These are phyloP conservation scores for Cruciata laevipes DNA, from an alignment of 257 asterid species.

Conservation along the genomic window DNA sequence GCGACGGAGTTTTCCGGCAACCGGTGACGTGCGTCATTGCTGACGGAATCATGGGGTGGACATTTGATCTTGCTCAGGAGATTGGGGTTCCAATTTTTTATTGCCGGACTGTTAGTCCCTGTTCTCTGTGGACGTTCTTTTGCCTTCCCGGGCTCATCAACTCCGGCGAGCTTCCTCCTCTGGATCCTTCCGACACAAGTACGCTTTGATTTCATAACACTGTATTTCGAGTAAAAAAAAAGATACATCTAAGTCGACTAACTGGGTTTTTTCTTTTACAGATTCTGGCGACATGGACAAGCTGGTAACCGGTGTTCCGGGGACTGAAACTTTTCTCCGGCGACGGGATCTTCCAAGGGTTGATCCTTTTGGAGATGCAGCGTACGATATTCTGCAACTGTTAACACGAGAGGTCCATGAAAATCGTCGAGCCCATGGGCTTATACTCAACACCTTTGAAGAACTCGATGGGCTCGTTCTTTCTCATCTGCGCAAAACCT, in stretches of 20 bases:
- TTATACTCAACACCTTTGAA: conserved; percentile 5
- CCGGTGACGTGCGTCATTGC: conserved; percentile 8
- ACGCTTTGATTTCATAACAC: background rate
- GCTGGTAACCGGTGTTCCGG: background rate
- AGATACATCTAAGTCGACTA: too few relatives aligned
- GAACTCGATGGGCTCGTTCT: conserved; percentile 1
- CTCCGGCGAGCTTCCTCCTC: conserved; percentile 1
- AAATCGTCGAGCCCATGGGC: background rate
- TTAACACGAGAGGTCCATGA: background rate
- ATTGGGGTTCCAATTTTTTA: background rate
- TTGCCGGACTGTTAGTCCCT: background rate
- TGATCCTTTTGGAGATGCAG: background rate
- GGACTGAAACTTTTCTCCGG: conserved; percentile 4
- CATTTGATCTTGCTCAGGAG: conserved; percentile 3
- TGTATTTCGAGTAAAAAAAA: background rate
- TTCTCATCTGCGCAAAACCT: background rate
- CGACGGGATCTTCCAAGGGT: conserved; percentile 6
- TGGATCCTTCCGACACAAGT: background rate
- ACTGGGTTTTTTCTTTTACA: background rate
- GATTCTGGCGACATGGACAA: background rate
- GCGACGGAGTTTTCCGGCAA: background rate
- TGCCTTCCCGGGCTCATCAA: conserved; percentile 1
- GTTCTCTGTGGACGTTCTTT: conserved; percentile 1
- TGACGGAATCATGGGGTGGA: conserved; percentile 2
- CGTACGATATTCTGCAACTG: background rate